phyloP scores from a whole-genome alignment of 176 grass and related monocot species.

The Miscanthus lutarioriparius region DNA sequence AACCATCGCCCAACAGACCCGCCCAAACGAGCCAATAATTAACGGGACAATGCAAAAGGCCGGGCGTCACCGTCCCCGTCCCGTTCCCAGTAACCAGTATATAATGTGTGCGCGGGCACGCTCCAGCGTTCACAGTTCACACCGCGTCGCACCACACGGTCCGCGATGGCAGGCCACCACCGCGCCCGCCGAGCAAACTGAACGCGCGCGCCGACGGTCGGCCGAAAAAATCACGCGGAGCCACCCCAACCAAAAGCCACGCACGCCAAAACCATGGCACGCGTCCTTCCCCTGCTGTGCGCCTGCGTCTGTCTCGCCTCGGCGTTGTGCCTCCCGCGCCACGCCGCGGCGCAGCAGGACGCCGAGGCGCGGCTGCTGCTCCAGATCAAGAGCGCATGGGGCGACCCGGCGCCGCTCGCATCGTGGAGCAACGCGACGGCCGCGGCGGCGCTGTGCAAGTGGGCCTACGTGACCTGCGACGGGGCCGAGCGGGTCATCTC shows the following conservation, averaged over 20 bases:
- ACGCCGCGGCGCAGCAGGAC: constrained; percentile 22
- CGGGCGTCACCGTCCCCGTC: not conserved
- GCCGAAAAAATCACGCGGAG: not conserved
- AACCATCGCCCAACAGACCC: not conserved
- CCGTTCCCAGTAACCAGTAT: not conserved
- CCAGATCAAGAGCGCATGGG: constrained; percentile 42
- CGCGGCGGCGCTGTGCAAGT: constrained; percentile 34
- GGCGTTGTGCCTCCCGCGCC: constrained; percentile 11
- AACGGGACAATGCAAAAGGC: not conserved
- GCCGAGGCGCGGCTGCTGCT: constrained; percentile 43
- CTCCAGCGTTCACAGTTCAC: not conserved
- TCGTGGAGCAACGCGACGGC: constrained; percentile 10
- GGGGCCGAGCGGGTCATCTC: constrained; percentile 15
- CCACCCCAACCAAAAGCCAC: not conserved
- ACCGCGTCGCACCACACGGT: not conserved
- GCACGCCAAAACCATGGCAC: constrained; percentile 31
- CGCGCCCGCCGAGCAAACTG: not conserved
- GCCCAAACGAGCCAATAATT: not conserved
- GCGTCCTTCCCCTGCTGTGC: not conserved
- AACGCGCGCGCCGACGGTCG: constrained; percentile 19
- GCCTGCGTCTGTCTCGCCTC: not conserved
- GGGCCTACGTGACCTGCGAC: constrained; percentile 38
- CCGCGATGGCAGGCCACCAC: constrained; percentile 3
- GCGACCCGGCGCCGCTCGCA: constrained; percentile 34
- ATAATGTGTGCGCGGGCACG: constrained; percentile 2